These are phyloP conservation scores for Viridothelium virens DNA, from an alignment of 495 filamentous ascomycete genomes.

Conservation along the genomic window DNA sequence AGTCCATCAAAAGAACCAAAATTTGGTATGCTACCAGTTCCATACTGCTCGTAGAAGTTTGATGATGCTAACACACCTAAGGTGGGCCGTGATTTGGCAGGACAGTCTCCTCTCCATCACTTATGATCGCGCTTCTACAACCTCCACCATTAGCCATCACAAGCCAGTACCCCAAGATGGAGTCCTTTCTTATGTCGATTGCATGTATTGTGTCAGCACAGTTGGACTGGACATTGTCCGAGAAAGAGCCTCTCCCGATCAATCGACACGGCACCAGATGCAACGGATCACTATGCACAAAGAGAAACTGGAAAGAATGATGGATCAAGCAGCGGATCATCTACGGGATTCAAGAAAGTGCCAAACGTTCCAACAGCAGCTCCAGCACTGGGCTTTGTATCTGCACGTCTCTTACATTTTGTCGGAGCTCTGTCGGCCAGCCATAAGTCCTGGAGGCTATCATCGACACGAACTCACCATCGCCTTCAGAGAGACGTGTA, in stretches of 20 bases:
- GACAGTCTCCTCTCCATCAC: conserved; percentile 54
- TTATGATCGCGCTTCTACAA: conserved; percentile 51
- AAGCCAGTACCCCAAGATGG: conserved; percentile 43
- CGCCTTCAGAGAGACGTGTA: conserved; percentile 48
- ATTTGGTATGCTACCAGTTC: conserved; percentile 25
- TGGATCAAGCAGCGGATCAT: conserved; percentile 46
- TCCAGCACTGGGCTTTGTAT: conserved; percentile 50
- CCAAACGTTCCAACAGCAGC: conserved; percentile 41
- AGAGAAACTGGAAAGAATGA: conserved; percentile 45
- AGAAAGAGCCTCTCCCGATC: conserved; percentile 38
- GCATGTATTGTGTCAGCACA: conserved; percentile 47
- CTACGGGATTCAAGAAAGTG: conserved; percentile 46
- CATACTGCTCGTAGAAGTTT: background rate
- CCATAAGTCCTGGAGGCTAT: conserved; percentile 44
- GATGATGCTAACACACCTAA: conserved; percentile 14
- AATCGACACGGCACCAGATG: conserved; percentile 38
- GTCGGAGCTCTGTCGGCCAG: conserved; percentile 53
- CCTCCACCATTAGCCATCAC: conserved; percentile 41
- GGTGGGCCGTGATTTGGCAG: conserved; percentile 58
- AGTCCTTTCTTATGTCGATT: conserved; percentile 45
- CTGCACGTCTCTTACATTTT: conserved; percentile 52
- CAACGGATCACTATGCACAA: conserved; percentile 46
- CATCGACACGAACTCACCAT: conserved; percentile 35
- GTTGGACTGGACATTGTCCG: conserved; percentile 51
- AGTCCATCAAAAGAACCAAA: conserved; percentile 26